phyloP scores from a whole-genome alignment of 352 stramenopile genomes.

The Globisporangium cylindrosporum region DNA sequence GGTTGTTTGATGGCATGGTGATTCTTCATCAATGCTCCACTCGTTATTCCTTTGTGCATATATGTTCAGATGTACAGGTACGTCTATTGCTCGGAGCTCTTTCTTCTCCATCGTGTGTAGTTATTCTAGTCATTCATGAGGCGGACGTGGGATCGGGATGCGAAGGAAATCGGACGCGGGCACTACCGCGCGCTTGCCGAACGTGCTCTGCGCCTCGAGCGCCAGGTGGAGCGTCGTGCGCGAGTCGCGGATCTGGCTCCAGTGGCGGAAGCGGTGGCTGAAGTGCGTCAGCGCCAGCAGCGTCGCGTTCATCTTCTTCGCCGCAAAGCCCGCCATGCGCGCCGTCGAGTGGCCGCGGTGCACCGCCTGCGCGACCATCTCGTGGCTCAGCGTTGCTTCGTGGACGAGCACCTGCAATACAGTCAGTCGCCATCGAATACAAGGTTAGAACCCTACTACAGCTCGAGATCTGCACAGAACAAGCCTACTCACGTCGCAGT shows the following conservation, averaged over 20 bases:
- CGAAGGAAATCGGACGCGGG: constrained; percentile 78
- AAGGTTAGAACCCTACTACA: not conserved
- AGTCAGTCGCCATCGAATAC: not conserved
- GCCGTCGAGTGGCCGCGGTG: constrained; percentile 78
- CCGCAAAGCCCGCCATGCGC: constrained; percentile 71
- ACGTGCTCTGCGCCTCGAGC: constrained; percentile 62
- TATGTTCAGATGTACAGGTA: not conserved
- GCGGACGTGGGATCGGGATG: constrained; percentile 60
- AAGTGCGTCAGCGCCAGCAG: constrained; percentile 84
- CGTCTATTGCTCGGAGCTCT: not conserved
- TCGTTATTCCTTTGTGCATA: not conserved
- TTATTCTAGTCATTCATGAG: constrained; percentile 19
- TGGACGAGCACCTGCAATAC: constrained; percentile 76
- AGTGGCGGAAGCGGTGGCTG: constrained; percentile 79
- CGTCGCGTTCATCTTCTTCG: constrained; percentile 71
- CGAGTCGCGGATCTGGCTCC: constrained; percentile 33
- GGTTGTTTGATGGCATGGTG: not conserved
- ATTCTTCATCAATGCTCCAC: not conserved
- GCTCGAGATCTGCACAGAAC: not conserved
- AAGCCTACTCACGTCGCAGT: constrained; percentile 61
- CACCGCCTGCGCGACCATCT: constrained; percentile 67
- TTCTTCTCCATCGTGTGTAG: not conserved
- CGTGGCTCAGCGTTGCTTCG: constrained; percentile 77
- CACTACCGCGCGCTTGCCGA: constrained; percentile 61
- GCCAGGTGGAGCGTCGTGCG: constrained; percentile 69